Conservation (phyloP, 352 stramenopile genomes). For the Pythium myriotylum region DNA sequence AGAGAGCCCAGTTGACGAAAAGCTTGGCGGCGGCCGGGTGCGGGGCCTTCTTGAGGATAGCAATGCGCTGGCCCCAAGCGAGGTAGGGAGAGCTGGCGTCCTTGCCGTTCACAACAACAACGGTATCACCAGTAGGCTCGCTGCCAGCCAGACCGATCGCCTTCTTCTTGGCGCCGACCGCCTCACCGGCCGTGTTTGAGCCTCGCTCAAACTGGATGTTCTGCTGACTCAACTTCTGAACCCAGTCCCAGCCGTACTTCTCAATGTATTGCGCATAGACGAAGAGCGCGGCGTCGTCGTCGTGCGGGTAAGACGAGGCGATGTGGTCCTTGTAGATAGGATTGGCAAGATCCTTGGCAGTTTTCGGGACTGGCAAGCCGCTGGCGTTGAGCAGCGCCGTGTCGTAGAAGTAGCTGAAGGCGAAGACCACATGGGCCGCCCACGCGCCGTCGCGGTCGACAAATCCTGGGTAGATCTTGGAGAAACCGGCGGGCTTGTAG, state of each 20-base stretch:
- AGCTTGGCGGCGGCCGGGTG: slow-evolving; percentile 48
- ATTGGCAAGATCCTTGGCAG: slow-evolving; percentile 35
- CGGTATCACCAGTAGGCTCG: neutral
- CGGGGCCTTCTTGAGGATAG: slow-evolving; percentile 61
- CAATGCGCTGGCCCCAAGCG: slow-evolving; percentile 53
- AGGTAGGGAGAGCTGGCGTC: slow-evolving; percentile 32
- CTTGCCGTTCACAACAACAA: neutral
- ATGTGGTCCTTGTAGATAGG: no score
- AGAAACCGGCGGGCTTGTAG: slow-evolving; percentile 61
- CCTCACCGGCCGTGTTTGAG: no score
- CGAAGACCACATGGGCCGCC: slow-evolving; percentile 42
- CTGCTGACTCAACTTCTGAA: no score
- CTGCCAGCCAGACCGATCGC: slow-evolving; percentile 31
- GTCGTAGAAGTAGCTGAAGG: slow-evolving; percentile 54
- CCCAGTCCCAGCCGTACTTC: no score
- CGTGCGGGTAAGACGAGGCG: no score
- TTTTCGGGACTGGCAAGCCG: slow-evolving; percentile 13
- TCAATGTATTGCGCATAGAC: no score
- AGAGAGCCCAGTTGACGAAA: slow-evolving; percentile 60
- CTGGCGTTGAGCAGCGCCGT: slow-evolving; percentile 19
- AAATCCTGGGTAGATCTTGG: slow-evolving; percentile 51
- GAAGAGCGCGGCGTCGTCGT: no score
- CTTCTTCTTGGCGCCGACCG: slow-evolving; percentile 34
- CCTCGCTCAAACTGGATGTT: no score
- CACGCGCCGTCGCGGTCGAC: slow-evolving; percentile 35